These are phyloP conservation scores for Cichorium intybus DNA, from an alignment of 140 eudicot genomes.

Conservation along the genomic window DNA sequence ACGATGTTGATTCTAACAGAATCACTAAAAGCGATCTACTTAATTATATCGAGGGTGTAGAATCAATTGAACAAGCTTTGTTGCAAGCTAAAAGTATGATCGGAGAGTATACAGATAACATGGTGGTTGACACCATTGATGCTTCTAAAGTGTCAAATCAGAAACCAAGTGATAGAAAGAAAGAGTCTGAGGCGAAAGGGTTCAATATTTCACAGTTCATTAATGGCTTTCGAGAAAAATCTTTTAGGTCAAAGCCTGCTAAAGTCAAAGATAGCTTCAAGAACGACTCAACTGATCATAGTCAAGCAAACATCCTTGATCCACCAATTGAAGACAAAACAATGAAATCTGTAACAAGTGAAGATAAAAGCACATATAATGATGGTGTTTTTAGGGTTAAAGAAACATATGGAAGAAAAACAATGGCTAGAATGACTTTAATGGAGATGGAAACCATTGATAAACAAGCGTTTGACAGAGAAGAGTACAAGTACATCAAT, in stretches of 20 bases:
- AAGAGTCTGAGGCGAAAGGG: constrained; percentile 41
- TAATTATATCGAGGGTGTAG: constrained; percentile 44
- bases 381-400: constrained; percentile 16
- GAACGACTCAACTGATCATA: constrained; percentile 36
- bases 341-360: constrained; percentile 14
- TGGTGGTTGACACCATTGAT: constrained; percentile 41
- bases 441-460: constrained; percentile 27
- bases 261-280: constrained; percentile 43
- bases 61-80: constrained; percentile 39
- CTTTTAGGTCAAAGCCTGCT: constrained; percentile 37
- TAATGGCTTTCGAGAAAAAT: constrained; percentile 37
- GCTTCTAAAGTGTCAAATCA: constrained; percentile 27
- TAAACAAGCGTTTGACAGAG: constrained; percentile 39
- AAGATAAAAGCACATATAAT: constrained; percentile 11
- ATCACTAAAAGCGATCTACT: constrained; percentile 59
- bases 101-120: constrained; percentile 37
- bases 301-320: constrained; percentile 35
- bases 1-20: constrained; percentile 38
- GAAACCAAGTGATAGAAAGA: constrained; percentile 46
- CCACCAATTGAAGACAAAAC: constrained; percentile 36
- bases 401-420: constrained; percentile 28
- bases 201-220: constrained; percentile 45
- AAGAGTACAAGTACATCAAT: constrained; percentile 29
- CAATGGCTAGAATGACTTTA: constrained; percentile 29
- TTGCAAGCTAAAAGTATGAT: constrained; percentile 42